Conservation (phyloP, 108 stramenopile genomes). For the Cyclotella atomus region DNA sequence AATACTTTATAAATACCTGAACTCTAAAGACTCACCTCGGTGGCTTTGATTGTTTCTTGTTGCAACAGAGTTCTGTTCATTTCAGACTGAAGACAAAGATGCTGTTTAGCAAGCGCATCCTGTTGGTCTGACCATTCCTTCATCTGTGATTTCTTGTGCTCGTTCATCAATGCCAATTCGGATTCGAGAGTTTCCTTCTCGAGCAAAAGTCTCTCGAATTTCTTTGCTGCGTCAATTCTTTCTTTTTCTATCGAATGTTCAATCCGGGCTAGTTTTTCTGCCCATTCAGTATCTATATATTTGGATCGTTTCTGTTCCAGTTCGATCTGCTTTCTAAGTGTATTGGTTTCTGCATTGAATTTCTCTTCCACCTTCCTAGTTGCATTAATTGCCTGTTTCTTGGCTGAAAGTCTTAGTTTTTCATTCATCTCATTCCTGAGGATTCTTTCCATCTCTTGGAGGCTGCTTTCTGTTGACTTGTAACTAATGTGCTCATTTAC, state of each 20-base stretch:
- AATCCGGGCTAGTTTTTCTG: slow-evolving; percentile 6
- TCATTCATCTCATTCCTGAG: slow-evolving; percentile 43
- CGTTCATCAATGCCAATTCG: slow-evolving; percentile 30
- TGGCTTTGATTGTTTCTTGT: slow-evolving; percentile 23
- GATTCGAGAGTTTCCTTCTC: slow-evolving; percentile 35
- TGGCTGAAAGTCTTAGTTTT: slow-evolving; percentile 40
- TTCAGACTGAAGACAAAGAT: slow-evolving; percentile 26
- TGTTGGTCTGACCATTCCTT: slow-evolving; percentile 25
- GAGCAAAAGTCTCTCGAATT: neutral
- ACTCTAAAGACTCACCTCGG: no score
- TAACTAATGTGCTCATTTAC: neutral
- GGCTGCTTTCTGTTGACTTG: slow-evolving; percentile 18
- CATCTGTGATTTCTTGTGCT: slow-evolving; percentile 19
- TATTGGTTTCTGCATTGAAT: slow-evolving; percentile 21
- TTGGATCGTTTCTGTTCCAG: slow-evolving; percentile 12
- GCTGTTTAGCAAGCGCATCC: slow-evolving; percentile 27
- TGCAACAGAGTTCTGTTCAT: slow-evolving; percentile 9
- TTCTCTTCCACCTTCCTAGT: slow-evolving; percentile 18
- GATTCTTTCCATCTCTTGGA: slow-evolving; percentile 34
- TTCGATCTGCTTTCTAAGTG: slow-evolving; percentile 27
- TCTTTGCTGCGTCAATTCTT: neutral
- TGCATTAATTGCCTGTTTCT: slow-evolving; percentile 42
- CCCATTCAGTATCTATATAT: slow-evolving; percentile 12
- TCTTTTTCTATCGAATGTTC: slow-evolving; percentile 16
- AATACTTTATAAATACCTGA: no score